Evolutionary conservation across 176 grass and related monocot genomes (phyloP), one percentile per base, ranked within the genome.

Genomic region (Themeda triandra): DNA sequence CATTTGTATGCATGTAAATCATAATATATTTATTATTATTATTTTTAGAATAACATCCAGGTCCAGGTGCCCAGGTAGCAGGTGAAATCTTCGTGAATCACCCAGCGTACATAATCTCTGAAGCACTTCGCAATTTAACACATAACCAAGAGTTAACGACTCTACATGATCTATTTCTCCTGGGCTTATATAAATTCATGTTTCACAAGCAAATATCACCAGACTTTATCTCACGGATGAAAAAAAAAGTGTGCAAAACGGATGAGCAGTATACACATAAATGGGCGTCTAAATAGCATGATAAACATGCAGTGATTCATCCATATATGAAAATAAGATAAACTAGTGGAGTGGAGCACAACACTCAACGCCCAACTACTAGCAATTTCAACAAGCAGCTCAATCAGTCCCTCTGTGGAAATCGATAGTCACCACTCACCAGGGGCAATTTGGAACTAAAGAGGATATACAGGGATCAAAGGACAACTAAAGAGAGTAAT

Each of bases 351-450:
- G 32, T 81, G 71, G 71, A 41, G 4, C 58, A 66, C 48, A 79
- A 62, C 67, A 29, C 37, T 66, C 84, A 79, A 62, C 67, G 36
- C 37, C 72, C 84, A 79, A 59, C 84, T 21, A 77, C 73, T 24
- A 86, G 39, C 88, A 60, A 65, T 35, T 29, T 36, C 40, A 31
- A 40, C 1, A 19, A 71, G 59, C 42, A 69, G 64, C 29, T 64
- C 41, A 63, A 80, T 49, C 25, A 46, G 17, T n/a, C 9, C 25
- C 40, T 80, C 19, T 67, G 59, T 70, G 48, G 23, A 17, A 66
- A 74, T 59, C 33, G 48, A 58, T 17, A 31, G 27, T 31, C 14
- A 66, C 32, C 13, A 48, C 42, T 45, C 21, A 58, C 46, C 7
- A 69, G 10, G 68, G 5, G 3, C 18, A 60, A 70, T 54, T 2